Base-by-base conservation (phyloP, 1,284 basidiomycete genomes). In the Lentinula novae-zelandiae region DNA sequence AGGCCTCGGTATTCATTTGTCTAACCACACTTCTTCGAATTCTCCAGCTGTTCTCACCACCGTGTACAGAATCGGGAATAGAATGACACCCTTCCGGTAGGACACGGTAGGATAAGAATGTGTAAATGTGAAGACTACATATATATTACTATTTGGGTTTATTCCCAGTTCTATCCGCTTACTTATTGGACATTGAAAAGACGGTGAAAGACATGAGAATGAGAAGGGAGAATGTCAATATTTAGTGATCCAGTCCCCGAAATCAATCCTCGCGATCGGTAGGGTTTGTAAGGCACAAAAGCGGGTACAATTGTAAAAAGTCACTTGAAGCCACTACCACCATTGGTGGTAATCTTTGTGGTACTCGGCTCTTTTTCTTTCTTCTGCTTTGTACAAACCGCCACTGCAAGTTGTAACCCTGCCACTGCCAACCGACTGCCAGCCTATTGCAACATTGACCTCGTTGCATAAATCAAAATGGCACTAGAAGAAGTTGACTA, bases 401-500 rank as follows among this genome's bases (percentile, higher is more conserved):
- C 4, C 42, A 44, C 42, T 44, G 42, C 42, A 17, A 17, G 17
- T 17, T 17, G 17, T 17, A 17, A 17, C 17, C 17, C 17, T 15
- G 17, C 4, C 42, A 44, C 42, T 44, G 42, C 42, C 38, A 10
- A 39, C 38, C 42, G 17, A 44, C n/a, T 13, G 42, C 13, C 13
- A 17, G 17, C n/a, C n/a, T 49, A 31, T 49, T 22, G 17, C 27
- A 27, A 27, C 27, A 27, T 27, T 27, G 27, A 27, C 27, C 27
- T 27, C 27, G 27, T 27, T 27, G 27, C 27, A 27, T 27, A 3
- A 27, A 27, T 22, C 15, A 8, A 13, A 46, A 61, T 52, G 39
- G 34, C 54, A 31, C 44, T 50, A 49, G 82, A 84, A 53, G 90
- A 92, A 71, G 76, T 83, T 67, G 90, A 92, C 67, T 93, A 93